Conservation (phyloP, 2,329 filamentous ascomycete species). For the Fusarium chlamydosporum region DNA sequence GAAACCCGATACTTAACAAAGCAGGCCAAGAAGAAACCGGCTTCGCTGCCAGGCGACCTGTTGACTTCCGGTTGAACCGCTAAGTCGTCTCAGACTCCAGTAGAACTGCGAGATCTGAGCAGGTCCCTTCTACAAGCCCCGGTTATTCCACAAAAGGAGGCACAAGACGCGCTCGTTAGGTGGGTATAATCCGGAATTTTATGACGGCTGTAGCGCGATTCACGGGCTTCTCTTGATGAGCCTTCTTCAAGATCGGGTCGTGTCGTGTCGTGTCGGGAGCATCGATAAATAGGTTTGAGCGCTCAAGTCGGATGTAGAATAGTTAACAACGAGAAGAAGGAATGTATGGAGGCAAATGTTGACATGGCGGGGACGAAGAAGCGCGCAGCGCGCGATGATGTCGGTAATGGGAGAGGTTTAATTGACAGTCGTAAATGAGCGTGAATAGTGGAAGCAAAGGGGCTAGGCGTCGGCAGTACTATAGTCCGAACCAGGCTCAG, state of each 20-base stretch:
- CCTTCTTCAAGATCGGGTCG: not conserved
- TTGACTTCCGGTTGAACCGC: constrained; percentile 21
- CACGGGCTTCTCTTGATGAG: not conserved
- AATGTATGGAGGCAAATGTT: too few relatives aligned
- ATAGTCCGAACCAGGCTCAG: too few relatives aligned
- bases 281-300: too few relatives aligned
- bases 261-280: not conserved
- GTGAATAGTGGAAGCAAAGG: too few relatives aligned
- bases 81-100: constrained; percentile 18
- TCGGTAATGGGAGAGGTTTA: too few relatives aligned
- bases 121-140: constrained; percentile 22
- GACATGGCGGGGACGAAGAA: too few relatives aligned
- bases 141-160: constrained; percentile 15
- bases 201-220: constrained; percentile 2
- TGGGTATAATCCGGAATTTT: constrained; percentile 3
- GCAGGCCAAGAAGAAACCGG: not conserved
- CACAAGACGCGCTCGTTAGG: not conserved
- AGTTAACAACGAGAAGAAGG: too few relatives aligned
- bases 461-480: too few relatives aligned
- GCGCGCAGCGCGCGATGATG: too few relatives aligned
- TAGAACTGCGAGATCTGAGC: constrained; percentile 17
- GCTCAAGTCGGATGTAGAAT: too few relatives aligned
- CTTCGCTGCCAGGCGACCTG: constrained; percentile 8
- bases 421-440: too few relatives aligned
- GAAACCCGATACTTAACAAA: too few relatives aligned